Percentiles rank a stretch among this genome's conserved stretches.
phyloP scores from a whole-genome alignment of 1,139 yeast genomes.

The Zygoascus hellenicus region DNA sequence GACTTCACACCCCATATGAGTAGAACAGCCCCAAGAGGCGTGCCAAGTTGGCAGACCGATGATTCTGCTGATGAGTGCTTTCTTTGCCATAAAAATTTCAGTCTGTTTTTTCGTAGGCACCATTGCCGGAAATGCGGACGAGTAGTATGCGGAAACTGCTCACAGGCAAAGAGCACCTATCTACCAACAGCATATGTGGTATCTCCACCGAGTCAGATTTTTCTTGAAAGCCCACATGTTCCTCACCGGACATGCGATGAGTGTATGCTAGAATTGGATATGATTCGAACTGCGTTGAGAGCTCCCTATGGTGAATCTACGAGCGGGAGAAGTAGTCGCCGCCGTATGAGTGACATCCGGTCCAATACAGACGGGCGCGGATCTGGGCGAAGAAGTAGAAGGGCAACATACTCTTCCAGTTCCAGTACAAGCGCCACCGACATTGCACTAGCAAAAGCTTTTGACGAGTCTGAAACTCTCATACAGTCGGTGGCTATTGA shows the following conservation, averaged over 20 bases:
- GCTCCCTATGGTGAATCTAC: constrained; percentile 8
- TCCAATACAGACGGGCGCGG: neutral
- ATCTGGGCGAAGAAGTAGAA: neutral
- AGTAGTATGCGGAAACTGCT: constrained; percentile 66
- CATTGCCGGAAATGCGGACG: constrained; percentile 83
- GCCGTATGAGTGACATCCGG: constrained; percentile 5
- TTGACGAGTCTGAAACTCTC: constrained; percentile 23
- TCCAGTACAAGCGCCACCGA: neutral
- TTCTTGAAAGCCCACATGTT: constrained; percentile 45
- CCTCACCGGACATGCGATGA: constrained; percentile 66
- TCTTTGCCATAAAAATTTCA: constrained; percentile 52
- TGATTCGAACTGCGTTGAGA: constrained; percentile 41
- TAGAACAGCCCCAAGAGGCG: constrained; percentile 24
- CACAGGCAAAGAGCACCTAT: constrained; percentile 43
- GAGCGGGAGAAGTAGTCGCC: constrained; percentile 1
- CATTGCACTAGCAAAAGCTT: constrained; percentile 3
- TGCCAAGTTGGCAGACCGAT: constrained; percentile 79
- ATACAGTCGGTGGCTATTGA: constrained; percentile 27
- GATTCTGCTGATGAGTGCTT: constrained; percentile 53
- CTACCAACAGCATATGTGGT: constrained; percentile 48
- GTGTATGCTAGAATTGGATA: constrained; percentile 57
- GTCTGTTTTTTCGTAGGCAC: constrained; percentile 73
- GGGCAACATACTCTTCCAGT: neutral
- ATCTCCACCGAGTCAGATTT: constrained; percentile 42
- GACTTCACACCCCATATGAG: constrained; percentile 1